phyloP scores from a whole-genome alignment of 192 early-diverging fungal species.

The Backusella morwellensis region DNA sequence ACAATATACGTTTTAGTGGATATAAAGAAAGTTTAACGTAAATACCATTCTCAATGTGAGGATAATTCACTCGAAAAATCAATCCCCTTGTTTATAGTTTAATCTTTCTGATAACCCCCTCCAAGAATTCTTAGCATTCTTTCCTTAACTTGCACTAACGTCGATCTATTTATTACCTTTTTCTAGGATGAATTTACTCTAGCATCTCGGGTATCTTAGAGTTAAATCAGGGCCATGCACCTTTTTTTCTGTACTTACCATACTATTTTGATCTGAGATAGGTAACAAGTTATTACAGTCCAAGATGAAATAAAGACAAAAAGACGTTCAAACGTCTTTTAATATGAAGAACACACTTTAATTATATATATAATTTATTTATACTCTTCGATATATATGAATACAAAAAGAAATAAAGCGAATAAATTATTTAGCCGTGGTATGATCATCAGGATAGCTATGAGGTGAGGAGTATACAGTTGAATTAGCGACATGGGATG shows the following conservation, averaged over 20 bases:
- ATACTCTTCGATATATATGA: background rate
- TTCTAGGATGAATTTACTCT: background rate
- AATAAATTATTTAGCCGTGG: background rate
- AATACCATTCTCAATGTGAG: background rate
- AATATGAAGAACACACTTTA: no score
- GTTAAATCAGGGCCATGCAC: background rate
- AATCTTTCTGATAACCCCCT: no score
- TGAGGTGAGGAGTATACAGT: constrained; percentile 9
- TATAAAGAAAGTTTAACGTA: background rate
- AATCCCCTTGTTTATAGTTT: background rate
- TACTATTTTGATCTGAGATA: background rate
- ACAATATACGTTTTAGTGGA: background rate
- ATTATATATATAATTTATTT: background rate
- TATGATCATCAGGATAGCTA: background rate
- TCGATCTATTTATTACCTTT: background rate
- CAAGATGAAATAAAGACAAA: background rate
- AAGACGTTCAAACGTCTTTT: background rate
- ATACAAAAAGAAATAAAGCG: background rate
- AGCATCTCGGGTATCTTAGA: background rate
- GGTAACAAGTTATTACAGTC: background rate
- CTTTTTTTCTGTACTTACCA: background rate
- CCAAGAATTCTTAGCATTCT: background rate
- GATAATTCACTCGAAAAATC: background rate
- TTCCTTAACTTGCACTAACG: background rate
- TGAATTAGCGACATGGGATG: background rate